Evolutionary conservation across 441 rosid species (phyloP).

Genomic region (Biscutella laevigata): DNA sequence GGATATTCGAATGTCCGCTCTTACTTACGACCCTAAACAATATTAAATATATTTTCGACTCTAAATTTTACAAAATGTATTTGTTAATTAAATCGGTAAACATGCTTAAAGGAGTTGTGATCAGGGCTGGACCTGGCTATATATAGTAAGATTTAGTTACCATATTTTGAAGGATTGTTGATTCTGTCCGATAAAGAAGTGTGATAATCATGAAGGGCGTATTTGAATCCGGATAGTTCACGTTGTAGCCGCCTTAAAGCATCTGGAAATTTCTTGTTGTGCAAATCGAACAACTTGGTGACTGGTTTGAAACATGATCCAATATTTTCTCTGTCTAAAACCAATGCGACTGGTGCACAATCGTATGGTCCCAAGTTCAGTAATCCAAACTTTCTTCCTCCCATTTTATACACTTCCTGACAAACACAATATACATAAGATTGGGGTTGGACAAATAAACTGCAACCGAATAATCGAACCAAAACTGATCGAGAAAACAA

Average conservation of each 20-base stretch:
- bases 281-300: slow-evolving; percentile 15
- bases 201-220: slow-evolving; percentile 29
- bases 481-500: too few relatives aligned
- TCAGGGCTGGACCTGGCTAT: not conserved
- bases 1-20: too few relatives aligned
- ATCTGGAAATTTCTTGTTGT: slow-evolving; percentile 24
- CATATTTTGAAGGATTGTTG: slow-evolving; percentile 28
- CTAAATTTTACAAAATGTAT: too few relatives aligned
- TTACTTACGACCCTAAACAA: too few relatives aligned
- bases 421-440: not conserved
- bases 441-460: too few relatives aligned
- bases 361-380: slow-evolving; percentile 21
- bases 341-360: slow-evolving; percentile 20
- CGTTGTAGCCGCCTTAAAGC: slow-evolving; percentile 20
- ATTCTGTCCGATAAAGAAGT: slow-evolving; percentile 10
- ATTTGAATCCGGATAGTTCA: slow-evolving; percentile 24
- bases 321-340: not conserved
- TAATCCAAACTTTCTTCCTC: slow-evolving; percentile 41
- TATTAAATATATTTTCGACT: too few relatives aligned
- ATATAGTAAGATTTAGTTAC: slow-evolving; percentile 9
- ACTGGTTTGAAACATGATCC: slow-evolving; percentile 24
- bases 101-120: not conserved
- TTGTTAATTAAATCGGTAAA: too few relatives aligned
- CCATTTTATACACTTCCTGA: slow-evolving; percentile 27
- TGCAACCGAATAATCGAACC: too few relatives aligned